Evolutionary conservation across 768 basidiomycete genomes (phyloP).

Genomic region (Galerina marginata): DNA sequence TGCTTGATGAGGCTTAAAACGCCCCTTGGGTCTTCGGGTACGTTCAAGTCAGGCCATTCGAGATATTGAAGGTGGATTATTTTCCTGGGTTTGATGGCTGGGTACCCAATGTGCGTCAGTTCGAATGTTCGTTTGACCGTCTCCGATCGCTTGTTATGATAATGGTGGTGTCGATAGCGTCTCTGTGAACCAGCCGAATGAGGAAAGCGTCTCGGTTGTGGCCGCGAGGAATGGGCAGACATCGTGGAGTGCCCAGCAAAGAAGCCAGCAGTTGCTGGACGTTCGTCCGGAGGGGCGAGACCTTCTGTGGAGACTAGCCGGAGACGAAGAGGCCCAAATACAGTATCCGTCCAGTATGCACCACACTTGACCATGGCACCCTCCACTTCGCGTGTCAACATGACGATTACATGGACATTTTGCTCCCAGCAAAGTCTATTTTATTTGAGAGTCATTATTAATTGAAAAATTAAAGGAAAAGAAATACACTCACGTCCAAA

Average conservation of each 20-base stretch:
- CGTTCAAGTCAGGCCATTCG: slow-evolving; percentile 96
- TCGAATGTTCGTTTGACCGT: slow-evolving; percentile 70
- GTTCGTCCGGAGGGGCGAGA: slow-evolving; percentile 29
- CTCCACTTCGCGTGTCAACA: slow-evolving; percentile 94
- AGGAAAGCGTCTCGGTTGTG: slow-evolving; percentile 12
- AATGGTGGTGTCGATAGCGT: slow-evolving; percentile 28
- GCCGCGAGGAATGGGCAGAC: slow-evolving; percentile 13
- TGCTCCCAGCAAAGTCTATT: slow-evolving; percentile 90
- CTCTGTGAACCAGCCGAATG: slow-evolving; percentile 22
- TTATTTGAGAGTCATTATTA: slow-evolving; percentile 3
- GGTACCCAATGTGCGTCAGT: slow-evolving; percentile 66
- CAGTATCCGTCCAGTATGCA: slow-evolving; percentile 78
- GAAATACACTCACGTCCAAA: slow-evolving; percentile 79
- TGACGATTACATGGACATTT: slow-evolving; percentile 92
- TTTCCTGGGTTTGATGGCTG: slow-evolving; percentile 61
- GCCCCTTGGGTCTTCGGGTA: slow-evolving; percentile 82
- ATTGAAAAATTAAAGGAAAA: neutral
- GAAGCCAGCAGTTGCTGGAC: slow-evolving; percentile 36
- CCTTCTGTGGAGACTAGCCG: slow-evolving; percentile 46
- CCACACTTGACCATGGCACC: slow-evolving; percentile 91
- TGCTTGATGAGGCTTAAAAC: slow-evolving; percentile 76
- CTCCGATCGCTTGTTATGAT: slow-evolving; percentile 25
- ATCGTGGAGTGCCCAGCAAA: slow-evolving; percentile 32
- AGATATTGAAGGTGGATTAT: slow-evolving; percentile 91
- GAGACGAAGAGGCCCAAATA: slow-evolving; percentile 76